Base-by-base conservation (phyloP, 1,284 basidiomycete species). In the Neonothopanus nambi region DNA sequence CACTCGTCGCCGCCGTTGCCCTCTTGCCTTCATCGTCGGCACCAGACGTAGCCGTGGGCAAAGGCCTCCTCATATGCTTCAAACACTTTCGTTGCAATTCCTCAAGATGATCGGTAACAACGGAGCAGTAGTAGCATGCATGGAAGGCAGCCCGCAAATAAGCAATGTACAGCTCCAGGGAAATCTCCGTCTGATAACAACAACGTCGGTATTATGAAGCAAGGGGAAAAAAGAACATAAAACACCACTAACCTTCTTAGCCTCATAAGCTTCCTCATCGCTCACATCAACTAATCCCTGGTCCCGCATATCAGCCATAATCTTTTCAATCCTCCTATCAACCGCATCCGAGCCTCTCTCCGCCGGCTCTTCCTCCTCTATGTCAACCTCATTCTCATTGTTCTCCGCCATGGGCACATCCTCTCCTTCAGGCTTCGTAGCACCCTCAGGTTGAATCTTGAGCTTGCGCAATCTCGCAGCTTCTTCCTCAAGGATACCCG, bases 111-210 rank as follows among this genome's bases (percentile, higher is more conserved):
- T 95, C 89, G 67, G 87, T 89, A 61, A 91, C 83, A 67, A 93
- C 87, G 63, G 91, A 87, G 77, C 95, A 98, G 75, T 98, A 98
- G 74, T 95, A 98, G 81, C 95, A 95, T 66, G 90, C 87, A 80
- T 92, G 81, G 73, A 89, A 93, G 49, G 87, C 90, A 67, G 82
- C 79, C 63, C 93, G 88, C 65, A 95, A 75, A 71, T 93, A 93
- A 51, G 85, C 83, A 69, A 94, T 77, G 69, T 92, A 91, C 69
- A 94, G 71, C 75, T 95, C 93, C 70, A 95, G 79, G 62, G 89
- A 79, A 65, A 91, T 75, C 63, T 82, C 79, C 66, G 80, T 79
- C 87, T 91, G 38, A 63, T 11, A 28, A 28, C 26, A 56, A 20
- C 26, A 45, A 21, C 41, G 17, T 39, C 5, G 2, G 18, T 18